A percentile compares a stretch with the other conserved stretches of the same genome.
Evolutionary conservation across 2,329 filamentous ascomycete species (phyloP).

Genomic region (Fusarium cyanostomum): DNA sequence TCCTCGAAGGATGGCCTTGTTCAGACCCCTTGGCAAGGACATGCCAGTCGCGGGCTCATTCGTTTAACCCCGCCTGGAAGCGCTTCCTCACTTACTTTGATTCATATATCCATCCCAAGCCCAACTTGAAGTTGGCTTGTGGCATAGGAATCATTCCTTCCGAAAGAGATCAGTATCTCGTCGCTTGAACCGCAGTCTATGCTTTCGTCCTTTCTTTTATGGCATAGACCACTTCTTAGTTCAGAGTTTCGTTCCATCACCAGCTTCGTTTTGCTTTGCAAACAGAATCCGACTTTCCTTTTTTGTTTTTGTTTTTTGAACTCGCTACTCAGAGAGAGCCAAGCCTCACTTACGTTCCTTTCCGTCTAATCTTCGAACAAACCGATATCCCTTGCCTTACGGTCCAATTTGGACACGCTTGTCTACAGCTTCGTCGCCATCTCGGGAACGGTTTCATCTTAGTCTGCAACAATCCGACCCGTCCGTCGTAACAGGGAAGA

Average conservation of each 20-base stretch:
- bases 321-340: not conserved
- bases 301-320: conserved; percentile 1
- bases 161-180: conserved; percentile 8
- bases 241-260: conserved; percentile 10
- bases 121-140: conserved; percentile 21
- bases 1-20: conserved; percentile 32
- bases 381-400: conserved; percentile 16
- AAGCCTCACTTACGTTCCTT: conserved; percentile 20
- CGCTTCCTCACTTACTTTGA: conserved; percentile 30
- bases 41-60: conserved; percentile 36
- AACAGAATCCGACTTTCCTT: conserved; percentile 1
- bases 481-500: conserved; percentile 23
- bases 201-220: conserved; percentile 21
- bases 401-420: conserved; percentile 12
- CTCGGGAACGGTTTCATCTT: conserved; percentile 32
- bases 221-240: conserved; percentile 1
- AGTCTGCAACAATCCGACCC: conserved; percentile 31
- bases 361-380: conserved; percentile 16
- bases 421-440: conserved; percentile 22
- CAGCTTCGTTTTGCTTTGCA: conserved; percentile 1
- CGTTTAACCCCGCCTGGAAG: conserved; percentile 33
- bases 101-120: conserved; percentile 42
- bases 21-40: conserved; percentile 38
- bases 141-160: conserved; percentile 23
- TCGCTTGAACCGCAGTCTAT: conserved; percentile 6